Base-by-base conservation (phyloP, 352 stramenopile species). In the Plasmopara halstedii region DNA sequence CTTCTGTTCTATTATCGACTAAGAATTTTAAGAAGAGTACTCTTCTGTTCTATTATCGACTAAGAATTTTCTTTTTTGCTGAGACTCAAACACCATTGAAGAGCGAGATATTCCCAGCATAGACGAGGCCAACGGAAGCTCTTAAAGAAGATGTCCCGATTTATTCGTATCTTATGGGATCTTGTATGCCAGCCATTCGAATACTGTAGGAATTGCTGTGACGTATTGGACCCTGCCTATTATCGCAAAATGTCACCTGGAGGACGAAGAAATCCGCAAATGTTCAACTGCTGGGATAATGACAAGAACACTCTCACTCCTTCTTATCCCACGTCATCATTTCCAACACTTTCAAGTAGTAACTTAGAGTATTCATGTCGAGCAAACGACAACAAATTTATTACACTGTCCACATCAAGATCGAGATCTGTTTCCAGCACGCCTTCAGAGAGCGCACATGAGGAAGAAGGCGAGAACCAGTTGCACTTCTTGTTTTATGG, bases 401-500 rank as follows among this genome's bases (percentile, higher is more conserved):
- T 27, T 13, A 42, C 43, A 20, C 19, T 42, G 17, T 50, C 43
- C 6, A 42, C 43, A 1, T 50, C 38, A 10, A 62, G 58, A 4
- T 66, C 50, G n/a, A 32, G 50, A 9, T 71, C 62, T 7, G 35
- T 40, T 3, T 54, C 48, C 0, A n/a, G 37, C 5, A 58, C 57
- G 4, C 27, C 48, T 6, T 51, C 22, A 17, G 58, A 58, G 39
- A 58, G 55, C 15, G 59, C 59, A 27, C 74, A 72, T 50, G 62
- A 76, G 27, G 50, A 70, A 25, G 54, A 65, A 22, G 50, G 69
- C 18, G 53, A 75, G 46, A 41, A 46, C 44, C 58, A 58, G 14
- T 58, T 72, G 49, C 58, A 80, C 36, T 80, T 80, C 48, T 62
- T 80, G 42, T 80, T 80, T 38, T 80, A 80, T 50, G 69, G 68